A percentile compares a stretch with the other conserved stretches of the same genome.
phyloP scores from a whole-genome alignment of 2,329 filamentous ascomycete genomes.

The Aureobasidium sp. region DNA sequence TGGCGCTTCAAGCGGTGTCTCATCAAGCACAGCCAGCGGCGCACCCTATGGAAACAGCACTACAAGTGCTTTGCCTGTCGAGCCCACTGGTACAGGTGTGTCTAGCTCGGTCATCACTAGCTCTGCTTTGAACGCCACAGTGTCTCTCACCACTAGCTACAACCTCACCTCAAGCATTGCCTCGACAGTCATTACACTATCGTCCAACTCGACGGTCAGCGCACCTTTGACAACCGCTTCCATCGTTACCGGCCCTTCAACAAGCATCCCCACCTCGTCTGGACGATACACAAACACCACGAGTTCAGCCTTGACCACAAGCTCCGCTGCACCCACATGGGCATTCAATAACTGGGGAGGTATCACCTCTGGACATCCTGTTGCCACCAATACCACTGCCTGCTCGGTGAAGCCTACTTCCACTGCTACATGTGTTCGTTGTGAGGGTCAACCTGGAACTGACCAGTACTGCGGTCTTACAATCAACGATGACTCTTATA shows the following conservation, averaged over 20 bases:
- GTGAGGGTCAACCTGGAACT: conserved; percentile 13
- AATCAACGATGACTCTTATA: conserved; percentile 9
- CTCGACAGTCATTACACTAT: neutral
- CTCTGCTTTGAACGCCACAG: neutral
- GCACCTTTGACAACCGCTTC: conserved; percentile 8
- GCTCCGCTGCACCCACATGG: neutral
- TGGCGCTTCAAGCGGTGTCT: neutral
- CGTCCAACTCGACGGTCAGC: neutral
- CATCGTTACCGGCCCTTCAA: neutral
- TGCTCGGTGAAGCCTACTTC: conserved; percentile 9
- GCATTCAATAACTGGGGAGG: conserved; percentile 10
- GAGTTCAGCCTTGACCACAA: conserved; percentile 9
- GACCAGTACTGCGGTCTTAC: conserved; percentile 12
- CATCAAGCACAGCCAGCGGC: neutral
- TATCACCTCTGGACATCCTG: conserved; percentile 3
- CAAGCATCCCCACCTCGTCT: neutral
- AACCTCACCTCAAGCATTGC: conserved; percentile 4
- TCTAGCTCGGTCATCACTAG: neutral
- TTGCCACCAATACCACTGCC: conserved; percentile 11
- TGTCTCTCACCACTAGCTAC: neutral
- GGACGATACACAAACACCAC: conserved; percentile 1
- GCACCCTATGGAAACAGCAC: conserved; percentile 4
- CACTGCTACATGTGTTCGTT: conserved; percentile 9
- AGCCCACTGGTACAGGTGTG: conserved; percentile 6
- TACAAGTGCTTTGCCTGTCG: conserved; percentile 1